Base-by-base conservation (phyloP, 2,329 filamentous ascomycete species). In the Penicillium nordicum region DNA sequence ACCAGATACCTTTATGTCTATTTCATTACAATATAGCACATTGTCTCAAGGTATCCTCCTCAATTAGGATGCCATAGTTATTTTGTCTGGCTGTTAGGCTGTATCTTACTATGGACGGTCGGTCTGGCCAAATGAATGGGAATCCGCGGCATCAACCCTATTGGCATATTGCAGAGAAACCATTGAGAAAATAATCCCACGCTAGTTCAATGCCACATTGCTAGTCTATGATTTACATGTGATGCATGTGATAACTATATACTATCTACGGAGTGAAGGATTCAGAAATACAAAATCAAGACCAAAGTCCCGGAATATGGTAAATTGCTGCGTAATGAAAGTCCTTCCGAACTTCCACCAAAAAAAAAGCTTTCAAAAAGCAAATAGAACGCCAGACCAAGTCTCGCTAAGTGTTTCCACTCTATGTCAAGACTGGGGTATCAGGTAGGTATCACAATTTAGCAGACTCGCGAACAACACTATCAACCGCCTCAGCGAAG, bases 401-500 rank as follows among this genome's bases (percentile, higher is more conserved):
- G 36, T 16, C 50, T 43, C 41, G 5, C 27, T 10, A 16, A 45
- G 47, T 25, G 32, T 45, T 11, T 45, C 41, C 36, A 37, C 47
- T 27, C 21, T 18, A 30, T 30, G n/a, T 44, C 49, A 5, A 53
- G 43, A 41, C 29, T 36, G 41, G 48, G 50, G 50, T 54, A 53
- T 57, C 36, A 54, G 30, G 7, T 12, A 57, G 18, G 36, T 49
- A n/a, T 43, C 36, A 43, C 36, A 46, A 47, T 58, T 63, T 73
- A 48, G 64, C 64, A 27, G 69, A 73, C 63, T 75, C 73, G 30
- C 74, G 68, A 9, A 97, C 90, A 32, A 93, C 89, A 74, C 88
- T 88, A 72, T 97, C 88, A 12, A 97, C 84, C 0, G 93, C 91
- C 75, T 89, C 87, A 46, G 92, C 94, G 69, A 97, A 89, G 78